Percentiles rank a stretch among this genome's conserved stretches.
phyloP scores from a whole-genome alignment of 768 basidiomycete species.

The Suillus decipiens region DNA sequence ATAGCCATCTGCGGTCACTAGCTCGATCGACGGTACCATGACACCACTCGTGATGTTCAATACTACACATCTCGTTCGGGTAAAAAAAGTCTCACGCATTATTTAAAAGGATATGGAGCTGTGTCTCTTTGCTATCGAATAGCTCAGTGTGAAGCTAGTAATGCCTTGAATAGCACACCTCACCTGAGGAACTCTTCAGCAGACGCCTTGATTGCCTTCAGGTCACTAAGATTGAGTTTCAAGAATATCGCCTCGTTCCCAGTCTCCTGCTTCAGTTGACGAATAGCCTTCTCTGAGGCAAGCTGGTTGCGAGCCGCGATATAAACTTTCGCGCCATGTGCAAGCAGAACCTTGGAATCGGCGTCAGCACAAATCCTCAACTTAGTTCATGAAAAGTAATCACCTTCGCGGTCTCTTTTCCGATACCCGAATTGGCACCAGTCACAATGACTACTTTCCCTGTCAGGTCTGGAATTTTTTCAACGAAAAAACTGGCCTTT shows the following conservation, averaged over 20 bases:
- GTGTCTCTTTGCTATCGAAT: constrained; percentile 40
- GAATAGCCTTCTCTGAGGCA: constrained; percentile 32
- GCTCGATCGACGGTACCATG: constrained; percentile 42
- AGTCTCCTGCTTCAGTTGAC: constrained; percentile 31
- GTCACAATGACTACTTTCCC: constrained; percentile 38
- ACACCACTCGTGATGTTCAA: constrained; percentile 41
- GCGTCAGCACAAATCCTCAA: not conserved
- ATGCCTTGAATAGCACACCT: not conserved
- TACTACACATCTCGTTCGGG: not conserved
- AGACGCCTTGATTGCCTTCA: constrained; percentile 34
- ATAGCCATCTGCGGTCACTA: constrained; percentile 48
- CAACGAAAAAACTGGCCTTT: constrained; percentile 26
- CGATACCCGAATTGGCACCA: constrained; percentile 35
- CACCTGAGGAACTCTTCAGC: constrained; percentile 35
- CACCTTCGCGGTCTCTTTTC: constrained; percentile 28
- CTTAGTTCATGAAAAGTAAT: not conserved
- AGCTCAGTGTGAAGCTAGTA: not conserved
- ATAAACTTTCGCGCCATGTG: constrained; percentile 38
- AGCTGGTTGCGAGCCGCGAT: constrained; percentile 30
- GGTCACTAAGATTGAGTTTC: constrained; percentile 39
- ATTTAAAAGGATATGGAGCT: constrained; percentile 51
- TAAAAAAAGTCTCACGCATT: constrained; percentile 43
- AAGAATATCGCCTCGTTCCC: constrained; percentile 37
- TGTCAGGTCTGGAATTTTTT: constrained; percentile 37
- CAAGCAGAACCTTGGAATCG: constrained; percentile 25